Percentiles rank a stretch among this genome's conserved stretches.
Evolutionary conservation across 768 basidiomycete species (phyloP).

Genomic region (Russula griseocarnosa): DNA sequence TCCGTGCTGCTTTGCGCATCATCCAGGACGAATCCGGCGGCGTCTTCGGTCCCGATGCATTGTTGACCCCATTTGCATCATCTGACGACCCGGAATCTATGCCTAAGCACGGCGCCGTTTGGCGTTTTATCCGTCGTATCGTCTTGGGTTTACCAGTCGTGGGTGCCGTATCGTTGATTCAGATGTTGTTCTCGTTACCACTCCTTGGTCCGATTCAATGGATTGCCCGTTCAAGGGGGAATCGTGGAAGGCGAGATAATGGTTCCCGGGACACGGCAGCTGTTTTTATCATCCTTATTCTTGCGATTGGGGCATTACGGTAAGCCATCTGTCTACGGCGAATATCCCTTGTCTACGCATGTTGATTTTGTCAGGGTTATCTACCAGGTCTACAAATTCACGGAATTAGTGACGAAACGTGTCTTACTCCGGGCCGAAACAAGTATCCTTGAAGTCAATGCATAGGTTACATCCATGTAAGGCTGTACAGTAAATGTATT

Average conservation of each 20-base stretch:
- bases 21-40: slow-evolving; percentile 27
- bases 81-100: slow-evolving; percentile 2
- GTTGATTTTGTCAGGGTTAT: slow-evolving; percentile 50
- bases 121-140: slow-evolving; percentile 62
- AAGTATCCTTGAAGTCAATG: slow-evolving; percentile 73
- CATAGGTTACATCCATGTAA: slow-evolving; percentile 19
- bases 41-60: slow-evolving; percentile 24
- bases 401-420: slow-evolving; percentile 54
- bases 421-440: slow-evolving; percentile 70
- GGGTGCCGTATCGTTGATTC: slow-evolving; percentile 70
- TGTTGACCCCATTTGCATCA: slow-evolving; percentile 37
- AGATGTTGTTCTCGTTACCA: slow-evolving; percentile 62
- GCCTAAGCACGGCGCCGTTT: slow-evolving; percentile 43
- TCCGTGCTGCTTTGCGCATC: slow-evolving; percentile 28
- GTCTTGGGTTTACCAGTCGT: slow-evolving; percentile 73
- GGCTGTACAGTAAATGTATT: slow-evolving; percentile 21
- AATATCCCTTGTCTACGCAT: slow-evolving; percentile 3
- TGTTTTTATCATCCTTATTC: slow-evolving; percentile 56
- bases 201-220: slow-evolving; percentile 65
- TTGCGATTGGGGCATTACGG: slow-evolving; percentile 63
- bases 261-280: slow-evolving; percentile 60
- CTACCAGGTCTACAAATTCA: slow-evolving; percentile 63
- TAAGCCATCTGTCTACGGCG: slow-evolving; percentile 32
- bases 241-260: slow-evolving; percentile 46
- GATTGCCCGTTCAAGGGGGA: slow-evolving; percentile 60